Base-by-base conservation (phyloP, 2,329 filamentous ascomycete genomes). In the Fusarium chlamydosporum region DNA sequence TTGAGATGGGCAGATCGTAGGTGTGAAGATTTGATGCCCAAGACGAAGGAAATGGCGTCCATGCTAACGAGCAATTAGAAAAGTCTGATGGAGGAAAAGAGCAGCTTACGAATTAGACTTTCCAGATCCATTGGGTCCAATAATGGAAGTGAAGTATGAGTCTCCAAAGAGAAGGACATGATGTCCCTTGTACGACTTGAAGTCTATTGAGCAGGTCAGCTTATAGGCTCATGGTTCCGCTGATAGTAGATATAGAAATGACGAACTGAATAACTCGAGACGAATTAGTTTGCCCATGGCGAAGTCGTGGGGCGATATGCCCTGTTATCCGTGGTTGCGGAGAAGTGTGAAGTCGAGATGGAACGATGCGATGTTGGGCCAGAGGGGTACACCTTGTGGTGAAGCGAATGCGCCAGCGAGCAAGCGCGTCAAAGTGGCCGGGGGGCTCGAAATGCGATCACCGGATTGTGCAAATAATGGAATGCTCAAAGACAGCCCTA, bases 161-260 rank as follows among this genome's bases (percentile, higher is more conserved):
- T 99, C 95, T 76, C 95, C 95, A 76, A 99, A 97, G 54, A 97
- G 88, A 43, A 99, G 89, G 64, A 89, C 91, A 83, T 99, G 96
- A 76, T 97, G 94, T 61, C 94, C 96, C 81, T 97, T 97, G 85
- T 99, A 99, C 74, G 96, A 98, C 84, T 99, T 99, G 89, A 99
- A 99, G 84, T 99, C 92, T 96, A 76, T 29, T 48, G 23, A 40
- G 20, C 26, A 53, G 37, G 66, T 75, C 56, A 75, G 72, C 31
- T 42, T 40, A 27, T 45, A 58, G 48, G 27, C 13, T 20, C 37
- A 15, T 38, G 35, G 35, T 56, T 40, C 59, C 54, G 48, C 33
- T 23, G 42, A 29, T 12, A 43, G 43, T 18, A 31, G 46, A 29
- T 38, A 23, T 15, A 26, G 43, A 48, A 41, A 57, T 26, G 43